A percentile compares a stretch with the other conserved stretches of the same genome.
phyloP scores from a whole-genome alignment of 2,329 filamentous ascomycete genomes.

The Aspergillus uvarum region DNA sequence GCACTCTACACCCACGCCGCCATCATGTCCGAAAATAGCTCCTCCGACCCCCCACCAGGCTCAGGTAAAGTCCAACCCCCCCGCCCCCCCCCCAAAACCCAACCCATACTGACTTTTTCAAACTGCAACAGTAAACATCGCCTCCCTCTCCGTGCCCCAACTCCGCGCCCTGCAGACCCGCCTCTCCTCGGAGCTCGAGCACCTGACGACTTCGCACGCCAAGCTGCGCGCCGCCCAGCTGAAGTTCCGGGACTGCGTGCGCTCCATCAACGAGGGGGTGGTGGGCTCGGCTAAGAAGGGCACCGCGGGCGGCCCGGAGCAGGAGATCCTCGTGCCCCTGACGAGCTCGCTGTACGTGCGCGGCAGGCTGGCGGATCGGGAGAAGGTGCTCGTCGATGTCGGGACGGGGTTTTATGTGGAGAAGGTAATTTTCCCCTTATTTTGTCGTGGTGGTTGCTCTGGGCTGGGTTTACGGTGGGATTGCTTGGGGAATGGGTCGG shows the following conservation, averaged over 20 bases:
- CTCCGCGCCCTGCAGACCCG: slow-evolving; percentile 92
- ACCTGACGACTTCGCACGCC: slow-evolving; percentile 84
- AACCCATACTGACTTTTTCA: background rate
- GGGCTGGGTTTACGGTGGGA: slow-evolving; percentile 5
- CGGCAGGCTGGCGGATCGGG: slow-evolving; percentile 70
- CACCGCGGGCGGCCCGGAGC: slow-evolving; percentile 27
- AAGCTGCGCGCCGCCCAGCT: slow-evolving; percentile 86
- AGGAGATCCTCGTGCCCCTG: slow-evolving; percentile 78
- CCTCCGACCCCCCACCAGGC: slow-evolving; percentile 21
- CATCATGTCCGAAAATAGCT: background rate
- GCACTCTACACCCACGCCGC: too few relatives aligned
- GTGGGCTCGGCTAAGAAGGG: slow-evolving; percentile 36
- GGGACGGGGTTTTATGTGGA: slow-evolving; percentile 94
- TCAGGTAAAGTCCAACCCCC: slow-evolving; percentile 17
- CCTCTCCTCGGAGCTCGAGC: slow-evolving; percentile 92
- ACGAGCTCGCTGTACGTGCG: slow-evolving; percentile 94
- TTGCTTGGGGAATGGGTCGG: background rate
- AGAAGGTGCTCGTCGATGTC: slow-evolving; percentile 83
- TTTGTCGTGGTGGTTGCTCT: background rate
- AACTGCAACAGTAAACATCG: slow-evolving; percentile 59
- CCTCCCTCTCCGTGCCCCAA: slow-evolving; percentile 77
- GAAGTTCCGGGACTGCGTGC: slow-evolving; percentile 88
- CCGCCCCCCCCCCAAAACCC: background rate
- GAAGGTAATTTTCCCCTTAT: slow-evolving; percentile 59
- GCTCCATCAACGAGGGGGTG: slow-evolving; percentile 66